phyloP scores from a whole-genome alignment of 2,329 filamentous ascomycete species.

The Magnaporthiopsis rhizophila region DNA sequence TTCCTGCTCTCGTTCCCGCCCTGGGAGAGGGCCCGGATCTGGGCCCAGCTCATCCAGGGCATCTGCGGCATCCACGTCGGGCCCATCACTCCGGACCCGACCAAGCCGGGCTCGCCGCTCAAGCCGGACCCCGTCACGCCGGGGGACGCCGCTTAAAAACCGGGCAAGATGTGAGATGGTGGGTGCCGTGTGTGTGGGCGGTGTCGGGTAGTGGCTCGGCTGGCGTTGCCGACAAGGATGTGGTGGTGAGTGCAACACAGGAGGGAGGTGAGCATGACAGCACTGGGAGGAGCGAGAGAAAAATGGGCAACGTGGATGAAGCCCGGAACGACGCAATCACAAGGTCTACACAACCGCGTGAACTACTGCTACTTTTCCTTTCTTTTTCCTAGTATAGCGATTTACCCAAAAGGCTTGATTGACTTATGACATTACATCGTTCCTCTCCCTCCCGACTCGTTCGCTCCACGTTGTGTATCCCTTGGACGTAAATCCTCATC shows the following conservation, averaged over 20 bases:
- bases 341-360: not conserved
- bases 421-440: conserved; percentile 13
- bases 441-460: not conserved
- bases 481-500: not conserved
- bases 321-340: not conserved
- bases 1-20: conserved; percentile 5
- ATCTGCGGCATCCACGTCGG: conserved; percentile 5
- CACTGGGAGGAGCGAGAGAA: no score
- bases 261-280: not conserved
- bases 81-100: conserved; percentile 18
- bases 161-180: not conserved
- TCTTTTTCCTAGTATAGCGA: conserved; percentile 10
- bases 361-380: conserved; percentile 9
- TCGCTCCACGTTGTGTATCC: not conserved
- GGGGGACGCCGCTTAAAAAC: conserved; percentile 1
- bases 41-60: conserved; percentile 6
- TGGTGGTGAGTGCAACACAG: not conserved
- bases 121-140: conserved; percentile 15
- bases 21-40: conserved; percentile 3
- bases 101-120: conserved; percentile 13
- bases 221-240: not conserved
- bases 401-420: conserved; percentile 18
- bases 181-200: no score
- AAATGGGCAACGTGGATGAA: not conserved
- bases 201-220: not conserved